Evolutionary conservation across 257 asterid species (phyloP).

Genomic region (Linaria vulgaris): DNA sequence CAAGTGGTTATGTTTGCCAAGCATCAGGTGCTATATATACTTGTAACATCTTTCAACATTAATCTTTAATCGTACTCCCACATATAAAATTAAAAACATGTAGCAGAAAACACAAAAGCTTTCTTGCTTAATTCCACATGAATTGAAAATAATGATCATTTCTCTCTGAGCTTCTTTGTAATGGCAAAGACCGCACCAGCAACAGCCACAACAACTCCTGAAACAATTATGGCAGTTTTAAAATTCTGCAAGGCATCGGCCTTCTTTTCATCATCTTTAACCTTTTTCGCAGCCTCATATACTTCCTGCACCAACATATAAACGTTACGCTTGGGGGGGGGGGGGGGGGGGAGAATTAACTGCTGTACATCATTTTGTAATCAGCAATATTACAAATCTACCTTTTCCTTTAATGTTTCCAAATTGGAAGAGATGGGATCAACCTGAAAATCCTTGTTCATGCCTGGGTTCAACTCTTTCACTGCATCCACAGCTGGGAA

Average conservation of each 20-base stretch:
- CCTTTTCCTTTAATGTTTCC: constrained; percentile 48
- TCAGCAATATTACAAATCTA: constrained; percentile 12
- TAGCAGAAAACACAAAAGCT: too few species aligned
- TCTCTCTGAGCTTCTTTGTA: constrained; percentile 62
- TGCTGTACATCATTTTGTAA: too few species aligned
- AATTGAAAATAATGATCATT: too few species aligned
- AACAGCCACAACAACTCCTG: constrained; percentile 61
- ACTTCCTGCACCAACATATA: constrained; percentile 31
- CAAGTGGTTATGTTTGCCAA: too few species aligned
- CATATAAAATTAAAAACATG: too few species aligned
- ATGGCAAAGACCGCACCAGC: constrained; percentile 69
- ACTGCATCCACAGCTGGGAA: constrained; percentile 67
- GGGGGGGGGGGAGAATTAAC: background rate
- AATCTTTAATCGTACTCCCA: too few species aligned
- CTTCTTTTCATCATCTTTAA: constrained; percentile 43
- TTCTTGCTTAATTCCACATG: background rate
- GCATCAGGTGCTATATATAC: too few species aligned
- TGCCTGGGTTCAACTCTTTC: constrained; percentile 57
- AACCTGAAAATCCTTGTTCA: constrained; percentile 45
- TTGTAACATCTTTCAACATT: too few species aligned
- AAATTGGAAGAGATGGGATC: constrained; percentile 59
- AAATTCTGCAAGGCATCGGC: constrained; percentile 57
- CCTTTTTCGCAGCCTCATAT: constrained; percentile 28
- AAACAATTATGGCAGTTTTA: constrained; percentile 52
- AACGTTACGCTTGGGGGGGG: background rate